phyloP scores from a whole-genome alignment of 129 eudicot species.

The Lactuca saligna region DNA sequence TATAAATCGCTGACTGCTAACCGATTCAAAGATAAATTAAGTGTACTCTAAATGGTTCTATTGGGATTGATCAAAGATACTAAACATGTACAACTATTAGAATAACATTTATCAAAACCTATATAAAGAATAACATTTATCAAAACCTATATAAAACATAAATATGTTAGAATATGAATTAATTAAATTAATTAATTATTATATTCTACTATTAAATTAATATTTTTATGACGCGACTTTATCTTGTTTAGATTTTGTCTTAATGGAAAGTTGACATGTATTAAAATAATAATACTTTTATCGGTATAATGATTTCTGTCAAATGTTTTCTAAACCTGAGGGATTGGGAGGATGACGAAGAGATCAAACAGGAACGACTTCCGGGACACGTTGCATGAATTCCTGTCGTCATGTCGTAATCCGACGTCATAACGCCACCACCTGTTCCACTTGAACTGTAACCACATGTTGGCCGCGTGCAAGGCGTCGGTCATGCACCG shows the following conservation, averaged over 20 bases:
- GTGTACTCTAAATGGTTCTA: no score
- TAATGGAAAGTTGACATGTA: neutral
- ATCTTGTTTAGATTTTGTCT: neutral
- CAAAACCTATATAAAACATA: no score
- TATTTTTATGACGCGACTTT: neutral
- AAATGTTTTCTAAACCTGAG: conserved; percentile 51
- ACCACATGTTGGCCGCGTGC: conserved; percentile 81
- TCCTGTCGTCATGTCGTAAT: conserved; percentile 5
- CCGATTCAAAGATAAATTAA: no score
- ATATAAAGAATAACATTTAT: no score
- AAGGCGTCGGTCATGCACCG: conserved; percentile 82
- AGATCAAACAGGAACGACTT: conserved; percentile 63
- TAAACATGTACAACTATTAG: no score
- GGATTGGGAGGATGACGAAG: conserved; percentile 84
- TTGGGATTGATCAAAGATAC: no score
- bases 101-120: no score
- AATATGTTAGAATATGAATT: no score
- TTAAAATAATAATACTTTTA: no score
- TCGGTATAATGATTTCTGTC: neutral
- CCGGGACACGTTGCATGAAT: conserved; percentile 37
- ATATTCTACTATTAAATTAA: no score
- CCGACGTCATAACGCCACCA: conserved; percentile 21
- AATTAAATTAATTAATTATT: no score
- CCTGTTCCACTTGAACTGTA: conserved; percentile 57
- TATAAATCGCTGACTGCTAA: no score